These are phyloP conservation scores for Alternaria brassicicola DNA, from an alignment of 2,329 filamentous ascomycete species.

Conservation along the genomic window DNA sequence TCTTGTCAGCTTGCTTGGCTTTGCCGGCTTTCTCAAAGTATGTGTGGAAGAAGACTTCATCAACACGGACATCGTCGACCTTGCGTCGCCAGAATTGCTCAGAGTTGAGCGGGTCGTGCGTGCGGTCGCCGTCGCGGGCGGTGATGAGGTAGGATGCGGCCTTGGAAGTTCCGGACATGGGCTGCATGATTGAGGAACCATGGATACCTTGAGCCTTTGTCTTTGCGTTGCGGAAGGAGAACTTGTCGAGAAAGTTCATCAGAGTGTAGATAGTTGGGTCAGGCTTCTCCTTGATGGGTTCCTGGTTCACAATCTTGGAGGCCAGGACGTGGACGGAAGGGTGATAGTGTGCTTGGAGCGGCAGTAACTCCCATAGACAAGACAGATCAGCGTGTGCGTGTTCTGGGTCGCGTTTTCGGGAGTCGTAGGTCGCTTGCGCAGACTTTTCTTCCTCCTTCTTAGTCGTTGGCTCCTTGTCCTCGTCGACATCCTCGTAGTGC, in stretches of 20 bases:
- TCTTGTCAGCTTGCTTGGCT: constrained; percentile 62
- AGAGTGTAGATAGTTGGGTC: constrained; percentile 89
- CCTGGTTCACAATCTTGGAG: constrained; percentile 69
- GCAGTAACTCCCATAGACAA: constrained; percentile 91
- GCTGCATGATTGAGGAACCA: constrained; percentile 96
- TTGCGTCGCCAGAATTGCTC: constrained; percentile 92
- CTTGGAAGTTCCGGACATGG: constrained; percentile 70
- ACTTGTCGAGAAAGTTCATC: constrained; percentile 95
- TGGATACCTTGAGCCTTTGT: constrained; percentile 63
- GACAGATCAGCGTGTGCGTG: constrained; percentile 90
- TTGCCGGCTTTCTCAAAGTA: constrained; percentile 79
- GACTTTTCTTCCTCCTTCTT: constrained; percentile 21
- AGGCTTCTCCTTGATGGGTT: constrained; percentile 81
- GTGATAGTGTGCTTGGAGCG: constrained; percentile 83
- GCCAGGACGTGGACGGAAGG: constrained; percentile 90
- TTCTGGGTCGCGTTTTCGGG: constrained; percentile 88
- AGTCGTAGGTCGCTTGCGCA: constrained; percentile 67
- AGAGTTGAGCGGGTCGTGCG: constrained; percentile 75
- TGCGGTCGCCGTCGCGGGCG: constrained; percentile 63
- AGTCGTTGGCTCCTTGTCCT: constrained; percentile 43
- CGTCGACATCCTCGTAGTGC: constrained; percentile 69
- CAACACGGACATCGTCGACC: constrained; percentile 81
- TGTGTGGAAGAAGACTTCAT: constrained; percentile 97
- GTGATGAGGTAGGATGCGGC: constrained; percentile 66
- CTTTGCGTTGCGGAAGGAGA: constrained; percentile 96